A percentile compares a stretch with the other conserved stretches of the same genome.
phyloP scores from a whole-genome alignment of 345 rosid genomes.

The Arabis hirsuta region DNA sequence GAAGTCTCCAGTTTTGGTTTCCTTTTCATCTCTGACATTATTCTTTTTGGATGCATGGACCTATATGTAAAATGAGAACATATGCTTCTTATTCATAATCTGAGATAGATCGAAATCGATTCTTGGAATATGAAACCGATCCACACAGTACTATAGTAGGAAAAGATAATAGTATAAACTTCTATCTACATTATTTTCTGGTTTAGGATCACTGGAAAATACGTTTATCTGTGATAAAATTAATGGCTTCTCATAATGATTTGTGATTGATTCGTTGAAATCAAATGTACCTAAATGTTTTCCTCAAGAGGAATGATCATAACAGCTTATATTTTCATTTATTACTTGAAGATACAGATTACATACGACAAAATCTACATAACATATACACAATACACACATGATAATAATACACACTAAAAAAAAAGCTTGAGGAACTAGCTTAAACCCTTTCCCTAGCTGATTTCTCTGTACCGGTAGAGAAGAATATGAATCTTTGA shows the following conservation, averaged over 20 bases:
- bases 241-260: too few relatives aligned
- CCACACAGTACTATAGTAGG: slow-evolving; percentile 8
- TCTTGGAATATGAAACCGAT: slow-evolving; percentile 12
- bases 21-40: slow-evolving; percentile 47
- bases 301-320: slow-evolving; percentile 9
- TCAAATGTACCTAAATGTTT: neutral
- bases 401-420: slow-evolving; percentile 6
- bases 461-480: neutral
- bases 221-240: too few relatives aligned
- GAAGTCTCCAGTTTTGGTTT: slow-evolving; percentile 66
- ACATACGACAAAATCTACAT: slow-evolving; percentile 25
- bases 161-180: neutral
- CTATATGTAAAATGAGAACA: slow-evolving; percentile 21
- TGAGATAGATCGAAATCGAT: slow-evolving; percentile 8
- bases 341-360: slow-evolving; percentile 27
- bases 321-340: neutral
- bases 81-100: slow-evolving; percentile 28
- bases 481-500: neutral
- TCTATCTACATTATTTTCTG: neutral
- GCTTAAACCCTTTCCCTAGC: slow-evolving; percentile 9
- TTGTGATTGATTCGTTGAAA: neutral
- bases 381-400: slow-evolving; percentile 29
- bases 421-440: slow-evolving; percentile 19
- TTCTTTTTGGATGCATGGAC: slow-evolving; percentile 45
- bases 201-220: too few relatives aligned